phyloP scores from a whole-genome alignment of 495 filamentous ascomycete genomes.

The Endocarpon pusillum region DNA sequence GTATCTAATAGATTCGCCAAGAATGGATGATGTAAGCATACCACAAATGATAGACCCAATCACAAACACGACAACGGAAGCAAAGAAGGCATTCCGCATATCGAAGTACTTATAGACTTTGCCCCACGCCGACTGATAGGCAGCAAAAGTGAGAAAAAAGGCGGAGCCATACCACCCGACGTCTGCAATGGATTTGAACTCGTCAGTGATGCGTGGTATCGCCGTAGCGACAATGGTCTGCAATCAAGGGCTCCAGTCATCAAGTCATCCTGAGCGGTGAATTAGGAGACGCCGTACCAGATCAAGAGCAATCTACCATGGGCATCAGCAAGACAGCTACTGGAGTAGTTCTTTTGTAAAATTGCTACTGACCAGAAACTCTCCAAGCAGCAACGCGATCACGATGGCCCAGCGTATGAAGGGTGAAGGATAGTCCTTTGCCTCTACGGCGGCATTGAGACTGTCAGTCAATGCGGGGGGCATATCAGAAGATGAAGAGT shows the following conservation, averaged over 20 bases:
- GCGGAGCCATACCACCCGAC: constrained; percentile 49
- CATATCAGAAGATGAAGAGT: too few relatives aligned
- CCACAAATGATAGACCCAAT: constrained; percentile 36
- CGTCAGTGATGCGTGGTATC: constrained; percentile 53
- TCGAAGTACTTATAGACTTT: constrained; percentile 18
- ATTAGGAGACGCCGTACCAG: neutral
- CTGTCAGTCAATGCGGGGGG: too few relatives aligned
- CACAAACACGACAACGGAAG: constrained; percentile 48
- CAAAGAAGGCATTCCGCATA: constrained; percentile 36
- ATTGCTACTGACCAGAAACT: too few relatives aligned
- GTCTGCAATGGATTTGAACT: constrained; percentile 45
- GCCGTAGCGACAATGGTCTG: constrained; percentile 46
- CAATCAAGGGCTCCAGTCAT: neutral
- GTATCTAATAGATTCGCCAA: too few relatives aligned
- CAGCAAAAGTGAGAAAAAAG: constrained; percentile 47
- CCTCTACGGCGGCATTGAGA: too few relatives aligned
- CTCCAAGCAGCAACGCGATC: neutral
- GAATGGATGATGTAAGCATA: too few relatives aligned
- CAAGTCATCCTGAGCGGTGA: neutral
- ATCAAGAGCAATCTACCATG: neutral
- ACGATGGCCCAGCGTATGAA: neutral
- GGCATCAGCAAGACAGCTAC: neutral
- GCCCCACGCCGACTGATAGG: constrained; percentile 31
- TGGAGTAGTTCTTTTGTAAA: too few relatives aligned
- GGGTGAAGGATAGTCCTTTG: neutral